Base-by-base conservation (phyloP, 495 filamentous ascomycete genomes). In the Aspergillus campestris region DNA sequence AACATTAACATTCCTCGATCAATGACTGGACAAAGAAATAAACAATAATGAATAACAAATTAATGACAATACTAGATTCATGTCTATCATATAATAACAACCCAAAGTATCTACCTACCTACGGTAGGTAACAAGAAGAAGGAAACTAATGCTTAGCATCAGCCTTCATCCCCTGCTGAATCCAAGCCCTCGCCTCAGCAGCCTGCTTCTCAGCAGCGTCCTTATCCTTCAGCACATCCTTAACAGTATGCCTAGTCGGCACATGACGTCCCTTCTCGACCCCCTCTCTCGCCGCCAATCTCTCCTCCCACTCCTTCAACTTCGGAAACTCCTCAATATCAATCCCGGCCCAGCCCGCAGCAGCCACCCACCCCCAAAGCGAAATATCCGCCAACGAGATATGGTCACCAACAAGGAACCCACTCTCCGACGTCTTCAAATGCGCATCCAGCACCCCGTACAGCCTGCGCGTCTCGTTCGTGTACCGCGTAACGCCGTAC, bases 371-470 rank as follows among this genome's bases (percentile, higher is more conserved):
- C 7, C 86, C 84, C 78, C 80, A 91, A 55, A 78, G 78, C 35
- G 87, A 71, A 39, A 95, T 82, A 61, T 96, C 89, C 0, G 89
- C 90, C 46, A 92, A 87, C 12, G 87, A 89, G 51, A 79, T 74
- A 47, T 80, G 81, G 51, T 89, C 78, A 1, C 89, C 90, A 8
- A 91, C 86, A 3, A 95, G 65, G 55, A 82, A 95, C 4, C 79
- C 82, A 7, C 78, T 81, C 30, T 61, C 71, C 7, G 77, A 80
- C 44, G 70, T 69, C 12, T 71, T 63, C 11, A 96, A 79, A 44
- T 88, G 86, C 39, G 66, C 73, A 48, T 95, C 81, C 39, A 96
- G 71, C 11, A 91, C 83, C 31, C 79, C 61, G 65, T 94, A 95
- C 12, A 96, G 73, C 0, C 91, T 80, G 6, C 80, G 73, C 1